These are phyloP conservation scores for Serendipita indica DNA, from an alignment of 768 basidiomycete species.

Conservation along the genomic window DNA sequence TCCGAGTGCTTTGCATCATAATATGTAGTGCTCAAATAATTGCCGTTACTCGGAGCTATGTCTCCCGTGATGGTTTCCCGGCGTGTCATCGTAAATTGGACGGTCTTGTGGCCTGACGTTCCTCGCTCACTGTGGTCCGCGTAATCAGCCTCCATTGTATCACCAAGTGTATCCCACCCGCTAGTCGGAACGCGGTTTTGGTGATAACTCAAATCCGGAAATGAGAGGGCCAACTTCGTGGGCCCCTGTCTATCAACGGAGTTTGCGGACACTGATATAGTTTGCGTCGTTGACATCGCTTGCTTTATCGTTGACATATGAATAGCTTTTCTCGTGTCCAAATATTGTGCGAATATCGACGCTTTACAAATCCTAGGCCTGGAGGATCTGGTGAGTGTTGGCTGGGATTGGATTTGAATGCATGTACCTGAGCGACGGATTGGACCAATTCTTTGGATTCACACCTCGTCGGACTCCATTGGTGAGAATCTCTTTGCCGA, in stretches of 20 bases:
- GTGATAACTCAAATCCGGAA: too few species aligned
- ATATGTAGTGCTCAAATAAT: slow-evolving; percentile 38
- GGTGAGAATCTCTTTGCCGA: slow-evolving; percentile 45
- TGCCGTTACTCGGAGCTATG: too few species aligned
- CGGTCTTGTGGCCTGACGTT: too few species aligned
- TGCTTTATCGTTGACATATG: slow-evolving; percentile 11
- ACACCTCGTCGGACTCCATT: slow-evolving; percentile 71
- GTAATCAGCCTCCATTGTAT: too few species aligned
- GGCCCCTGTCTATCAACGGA: not conserved
- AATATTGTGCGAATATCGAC: slow-evolving; percentile 37
- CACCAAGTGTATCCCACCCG: too few species aligned
- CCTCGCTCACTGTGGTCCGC: too few species aligned
- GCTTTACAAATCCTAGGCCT: slow-evolving; percentile 43
- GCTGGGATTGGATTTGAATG: not conserved
- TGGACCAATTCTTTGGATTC: slow-evolving; percentile 50
- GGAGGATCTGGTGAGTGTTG: not conserved
- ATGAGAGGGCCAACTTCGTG: slow-evolving; percentile 19
- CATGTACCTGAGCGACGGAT: slow-evolving; percentile 44
- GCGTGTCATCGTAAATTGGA: too few species aligned
- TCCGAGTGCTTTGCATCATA: slow-evolving; percentile 27
- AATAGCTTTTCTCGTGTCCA: slow-evolving; percentile 17
- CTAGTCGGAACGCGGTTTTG: too few species aligned
- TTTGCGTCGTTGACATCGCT: too few species aligned
- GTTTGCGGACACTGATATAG: slow-evolving; percentile 12
- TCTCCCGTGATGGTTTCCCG: too few species aligned